phyloP scores from a whole-genome alignment of 2,329 filamentous ascomycete genomes.

The Fusarium veterinarium region DNA sequence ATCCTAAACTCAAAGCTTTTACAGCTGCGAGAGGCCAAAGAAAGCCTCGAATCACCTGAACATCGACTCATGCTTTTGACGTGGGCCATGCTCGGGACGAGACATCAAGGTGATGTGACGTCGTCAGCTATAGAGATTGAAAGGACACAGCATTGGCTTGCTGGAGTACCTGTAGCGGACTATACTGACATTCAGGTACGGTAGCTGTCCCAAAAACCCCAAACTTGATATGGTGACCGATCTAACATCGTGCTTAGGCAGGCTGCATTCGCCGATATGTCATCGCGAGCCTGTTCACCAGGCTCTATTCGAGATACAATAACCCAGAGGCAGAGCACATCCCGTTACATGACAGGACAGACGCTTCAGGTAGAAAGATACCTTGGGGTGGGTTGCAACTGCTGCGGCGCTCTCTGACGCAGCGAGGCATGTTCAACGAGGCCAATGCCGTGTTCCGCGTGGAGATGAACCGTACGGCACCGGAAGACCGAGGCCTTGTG shows the following conservation, averaged over 20 bases:
- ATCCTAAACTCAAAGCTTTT: neutral
- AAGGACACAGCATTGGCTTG: neutral
- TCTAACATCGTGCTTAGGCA: neutral
- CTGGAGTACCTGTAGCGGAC: neutral
- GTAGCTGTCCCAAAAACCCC: accelerated
- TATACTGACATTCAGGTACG: neutral
- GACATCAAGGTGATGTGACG: neutral
- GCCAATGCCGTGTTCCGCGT: neutral
- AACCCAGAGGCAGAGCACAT: neutral
- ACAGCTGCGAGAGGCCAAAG: neutral
- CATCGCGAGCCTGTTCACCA: neutral
- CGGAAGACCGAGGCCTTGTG: neutral
- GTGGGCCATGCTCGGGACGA: neutral
- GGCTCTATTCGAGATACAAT: neutral
- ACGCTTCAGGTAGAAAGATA: neutral
- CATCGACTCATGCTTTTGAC: neutral
- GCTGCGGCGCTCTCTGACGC: neutral
- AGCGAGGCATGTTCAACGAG: neutral
- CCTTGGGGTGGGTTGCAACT: neutral
- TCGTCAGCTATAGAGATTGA: neutral
- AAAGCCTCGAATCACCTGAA: neutral
- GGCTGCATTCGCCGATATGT: neutral
- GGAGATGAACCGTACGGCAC: neutral
- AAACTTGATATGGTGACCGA: neutral
- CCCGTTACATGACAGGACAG: neutral